A percentile compares a stretch with the other conserved stretches of the same genome.
These are phyloP conservation scores for Eimeria maxima DNA, from an alignment of 169 alveolate species.

Conservation along the genomic window DNA sequence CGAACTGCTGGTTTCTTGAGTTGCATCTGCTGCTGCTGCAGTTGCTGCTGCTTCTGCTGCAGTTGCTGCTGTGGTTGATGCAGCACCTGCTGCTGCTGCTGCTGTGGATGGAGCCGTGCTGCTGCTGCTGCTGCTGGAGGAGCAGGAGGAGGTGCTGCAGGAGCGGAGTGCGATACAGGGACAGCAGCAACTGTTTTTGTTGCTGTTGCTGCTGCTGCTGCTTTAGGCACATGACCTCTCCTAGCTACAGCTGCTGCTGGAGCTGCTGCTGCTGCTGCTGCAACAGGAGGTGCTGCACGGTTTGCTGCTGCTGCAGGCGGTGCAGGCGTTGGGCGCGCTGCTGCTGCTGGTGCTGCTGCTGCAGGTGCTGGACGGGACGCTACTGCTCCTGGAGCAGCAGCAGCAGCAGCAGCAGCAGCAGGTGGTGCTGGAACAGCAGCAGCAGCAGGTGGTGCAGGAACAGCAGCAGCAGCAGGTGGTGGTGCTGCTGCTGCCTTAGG, in stretches of 20 bases:
- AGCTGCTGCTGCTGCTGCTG: slow-evolving; percentile 18
- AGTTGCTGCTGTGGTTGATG: not conserved
- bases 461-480: not conserved
- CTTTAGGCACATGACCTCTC: not conserved
- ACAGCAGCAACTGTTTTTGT: slow-evolving; percentile 32
- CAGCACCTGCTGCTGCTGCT: slow-evolving; percentile 19
- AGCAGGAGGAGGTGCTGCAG: slow-evolving; percentile 28
- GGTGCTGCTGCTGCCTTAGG: not conserved
- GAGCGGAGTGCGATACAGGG: not conserved
- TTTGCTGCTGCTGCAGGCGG: no score
- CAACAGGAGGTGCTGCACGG: no score
- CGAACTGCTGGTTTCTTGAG: not conserved
- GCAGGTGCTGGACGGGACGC: not conserved
- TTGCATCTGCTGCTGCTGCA: no score
- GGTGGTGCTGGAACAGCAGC: no score
- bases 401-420: no score
- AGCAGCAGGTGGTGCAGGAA: no score
- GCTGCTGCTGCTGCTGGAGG: slow-evolving; percentile 11
- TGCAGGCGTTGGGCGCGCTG: no score
- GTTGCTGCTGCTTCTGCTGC: no score
- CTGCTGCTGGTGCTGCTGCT: not conserved
- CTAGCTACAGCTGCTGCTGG: not conserved
- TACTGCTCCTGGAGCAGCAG: slow-evolving; percentile 11
- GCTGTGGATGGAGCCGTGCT: slow-evolving; percentile 5
- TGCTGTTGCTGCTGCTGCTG: slow-evolving; percentile 23